Conservation (phyloP, 2,329 filamentous ascomycete species). For the Monilinia aucupariae region DNA sequence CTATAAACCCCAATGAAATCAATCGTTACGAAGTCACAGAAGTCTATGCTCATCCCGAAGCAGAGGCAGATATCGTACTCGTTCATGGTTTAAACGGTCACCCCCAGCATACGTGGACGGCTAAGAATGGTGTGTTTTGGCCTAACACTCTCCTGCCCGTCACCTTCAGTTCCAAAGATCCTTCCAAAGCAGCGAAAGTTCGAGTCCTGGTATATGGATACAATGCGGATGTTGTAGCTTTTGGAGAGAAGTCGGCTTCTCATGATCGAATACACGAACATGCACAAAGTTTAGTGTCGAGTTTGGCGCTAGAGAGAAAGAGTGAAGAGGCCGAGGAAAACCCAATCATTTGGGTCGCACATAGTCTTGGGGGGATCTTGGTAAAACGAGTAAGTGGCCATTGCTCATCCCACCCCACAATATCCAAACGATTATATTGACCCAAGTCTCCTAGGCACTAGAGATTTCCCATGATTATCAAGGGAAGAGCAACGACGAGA, state of each 20-base stretch:
- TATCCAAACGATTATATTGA: not conserved
- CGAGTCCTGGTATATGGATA: slow-evolving; percentile 70
- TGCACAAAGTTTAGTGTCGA: slow-evolving; percentile 61
- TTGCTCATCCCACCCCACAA: not conserved
- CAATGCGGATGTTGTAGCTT: slow-evolving; percentile 57
- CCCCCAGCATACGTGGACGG: slow-evolving; percentile 57
- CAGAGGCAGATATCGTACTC: slow-evolving; percentile 60
- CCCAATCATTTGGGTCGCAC: slow-evolving; percentile 71
- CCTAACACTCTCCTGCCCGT: slow-evolving; percentile 60
- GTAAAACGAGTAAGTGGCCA: slow-evolving; percentile 48
- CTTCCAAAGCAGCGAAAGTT: slow-evolving; percentile 44
- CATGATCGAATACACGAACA: slow-evolving; percentile 62
- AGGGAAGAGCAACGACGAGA: slow-evolving; percentile 55
- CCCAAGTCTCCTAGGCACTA: slow-evolving; percentile 41
- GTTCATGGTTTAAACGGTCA: slow-evolving; percentile 66
- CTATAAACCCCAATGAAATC: slow-evolving; percentile 42
- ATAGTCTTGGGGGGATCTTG: slow-evolving; percentile 68
- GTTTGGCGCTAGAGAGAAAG: slow-evolving; percentile 57
- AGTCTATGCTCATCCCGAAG: slow-evolving; percentile 54
- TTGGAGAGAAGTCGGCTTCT: slow-evolving; percentile 45
- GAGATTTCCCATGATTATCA: slow-evolving; percentile 60
- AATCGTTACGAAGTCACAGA: slow-evolving; percentile 54
- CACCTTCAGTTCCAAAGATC: slow-evolving; percentile 42
- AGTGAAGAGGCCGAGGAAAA: slow-evolving; percentile 51
- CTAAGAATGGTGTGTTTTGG: slow-evolving; percentile 58